These are phyloP conservation scores for Anthracocystis panici-leucophaei DNA, from an alignment of 1,284 basidiomycete genomes.

Conservation along the genomic window DNA sequence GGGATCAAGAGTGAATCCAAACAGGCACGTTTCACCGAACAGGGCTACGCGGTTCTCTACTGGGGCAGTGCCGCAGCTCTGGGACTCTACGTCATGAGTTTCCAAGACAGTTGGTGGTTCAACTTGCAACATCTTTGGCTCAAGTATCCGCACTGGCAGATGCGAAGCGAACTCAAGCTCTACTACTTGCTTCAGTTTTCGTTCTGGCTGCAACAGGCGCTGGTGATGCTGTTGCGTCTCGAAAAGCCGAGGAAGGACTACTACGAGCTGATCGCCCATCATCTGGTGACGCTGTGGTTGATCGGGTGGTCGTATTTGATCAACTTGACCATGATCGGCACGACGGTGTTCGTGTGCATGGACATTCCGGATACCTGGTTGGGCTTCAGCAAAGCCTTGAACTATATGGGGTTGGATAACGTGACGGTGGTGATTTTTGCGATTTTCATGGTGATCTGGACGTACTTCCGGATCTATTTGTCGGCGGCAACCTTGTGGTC, in stretches of 20 bases:
- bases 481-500: slow-evolving; percentile 89
- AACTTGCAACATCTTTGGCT: slow-evolving; percentile 68
- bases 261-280: slow-evolving; percentile 82
- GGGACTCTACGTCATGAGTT: slow-evolving; percentile 79
- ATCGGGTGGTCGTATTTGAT: slow-evolving; percentile 76
- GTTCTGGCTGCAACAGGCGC: slow-evolving; percentile 94
- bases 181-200: slow-evolving; percentile 85
- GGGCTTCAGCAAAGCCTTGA: slow-evolving; percentile 69
- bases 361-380: slow-evolving; percentile 92
- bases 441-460: slow-evolving; percentile 66
- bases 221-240: slow-evolving; percentile 84
- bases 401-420: slow-evolving; percentile 64
- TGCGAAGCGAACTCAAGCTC: slow-evolving; percentile 85
- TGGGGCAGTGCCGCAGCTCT: slow-evolving; percentile 63
- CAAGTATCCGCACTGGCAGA: slow-evolving; percentile 74
- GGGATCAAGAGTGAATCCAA: slow-evolving; percentile 65
- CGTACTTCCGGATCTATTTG: slow-evolving; percentile 93
- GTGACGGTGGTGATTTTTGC: slow-evolving; percentile 56
- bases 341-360: slow-evolving; percentile 95
- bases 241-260: slow-evolving; percentile 96
- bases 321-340: slow-evolving; percentile 83
- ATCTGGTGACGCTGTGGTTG: slow-evolving; percentile 94
- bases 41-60: slow-evolving; percentile 67
- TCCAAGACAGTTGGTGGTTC: slow-evolving; percentile 91
- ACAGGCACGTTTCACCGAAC: slow-evolving; percentile 63